Evolutionary conservation across 2,329 filamentous ascomycete genomes (phyloP), one percentile per base, ranked within the genome.

Genomic region (Cylindrodendrum hubeiense): DNA sequence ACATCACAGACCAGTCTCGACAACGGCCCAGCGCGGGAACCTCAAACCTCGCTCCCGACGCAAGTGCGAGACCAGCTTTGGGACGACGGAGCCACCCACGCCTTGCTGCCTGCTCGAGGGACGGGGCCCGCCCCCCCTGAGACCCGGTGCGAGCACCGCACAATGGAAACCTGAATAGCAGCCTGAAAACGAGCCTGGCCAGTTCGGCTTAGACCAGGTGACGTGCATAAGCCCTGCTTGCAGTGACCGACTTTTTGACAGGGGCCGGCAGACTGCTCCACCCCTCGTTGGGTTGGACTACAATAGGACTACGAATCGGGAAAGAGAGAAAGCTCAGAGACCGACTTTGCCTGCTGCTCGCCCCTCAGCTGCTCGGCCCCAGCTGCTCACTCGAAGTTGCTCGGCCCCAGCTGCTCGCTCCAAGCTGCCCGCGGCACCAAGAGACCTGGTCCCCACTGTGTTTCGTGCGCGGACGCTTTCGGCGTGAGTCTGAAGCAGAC

Each of bases 211-310:
- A 47, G 37, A 57, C 46, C 37, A 56, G 49, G 19, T 60, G 47
- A 65, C 54, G 46, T 60, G 50, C 50, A 50, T 34, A 43, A 15
- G 12, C 7, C 39, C 60, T 67, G 52, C 58, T 62, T 12, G 22
- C 26, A 60, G 63, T 66, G 56, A 63, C 63, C 49, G 61, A 64
- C 34, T 60, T 68, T 72, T 70, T 43, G 50, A 56, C 37, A 46
- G 24, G 24, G 46, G 46, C 9, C 15, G 28, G 28, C 26, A 60
- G 17, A n/a, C 41, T 65, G 21, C 50, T 65, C 24, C n/a, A 33
- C 47, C 28, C n/a, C 47, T 15, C 26, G 17, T 39, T 39, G 37
- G 15, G 2, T n/a, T 39, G 8, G 37, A 37, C 5, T 5, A 39
- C 15, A 39, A 39, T 39, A 39, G 37, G 37, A 33, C 12, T 26